Base-by-base conservation (phyloP, 495 filamentous ascomycete genomes). In the Pyrenopolyporus hunteri region DNA sequence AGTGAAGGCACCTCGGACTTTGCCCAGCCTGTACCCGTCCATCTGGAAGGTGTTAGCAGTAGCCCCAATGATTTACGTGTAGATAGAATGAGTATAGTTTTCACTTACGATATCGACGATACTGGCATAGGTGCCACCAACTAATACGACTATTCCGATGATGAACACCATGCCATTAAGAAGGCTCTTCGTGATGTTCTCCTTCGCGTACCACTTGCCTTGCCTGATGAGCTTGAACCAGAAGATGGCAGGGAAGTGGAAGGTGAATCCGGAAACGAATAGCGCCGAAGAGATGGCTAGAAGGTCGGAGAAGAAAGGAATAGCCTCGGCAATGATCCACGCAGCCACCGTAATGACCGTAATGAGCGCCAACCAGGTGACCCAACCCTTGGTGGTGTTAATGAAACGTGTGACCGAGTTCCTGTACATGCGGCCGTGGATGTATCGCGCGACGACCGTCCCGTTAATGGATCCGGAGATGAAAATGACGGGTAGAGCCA, bases 401-500 rank as follows among this genome's bases (percentile, higher is more conserved):
- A 89, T 82, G 65, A 81, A 83, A 33, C 81, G 76, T 25, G 76
- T 74, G 70, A 84, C 69, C 6, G 81, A 81, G 57, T 81, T 74
- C 26, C 73, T 75, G 70, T 85, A 87, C 6, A 87, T 56, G 17
- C 87, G 82, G 10, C 85, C 76, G 64, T 87, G 88, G 57, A 92
- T 77, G 66, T 88, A 90, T 56, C 88, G 88, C 37, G 62, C 56
- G 56, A 81, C 62, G 20, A 86, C 83, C 1, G 78, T 80, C 25
- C 80, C 82, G 75, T 85, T 85, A 75, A 87, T 87, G 48, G 79
- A 82, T 9, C 84, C 84, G 19, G 81, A 83, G 80, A 70, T 89
- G 72, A 90, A 87, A 70, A 93, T 88, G 29, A 93, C 89, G 49
- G 91, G 91, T 11, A 91, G 78, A 25, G 90, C 90, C 56, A 95